Conservation (phyloP, 1,139 yeast genomes). For the Yamadazyma diospyri region DNA sequence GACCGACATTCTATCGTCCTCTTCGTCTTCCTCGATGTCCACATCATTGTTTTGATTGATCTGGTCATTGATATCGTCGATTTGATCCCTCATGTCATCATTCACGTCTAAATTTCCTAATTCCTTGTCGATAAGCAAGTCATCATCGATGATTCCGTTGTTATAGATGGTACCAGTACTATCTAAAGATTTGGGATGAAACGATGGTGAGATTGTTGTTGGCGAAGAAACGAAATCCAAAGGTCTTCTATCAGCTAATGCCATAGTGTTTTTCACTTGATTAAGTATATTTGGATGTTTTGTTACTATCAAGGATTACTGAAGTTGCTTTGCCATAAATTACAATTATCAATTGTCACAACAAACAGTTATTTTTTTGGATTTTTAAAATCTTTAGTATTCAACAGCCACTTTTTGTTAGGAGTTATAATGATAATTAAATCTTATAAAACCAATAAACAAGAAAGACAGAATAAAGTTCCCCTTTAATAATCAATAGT, state of each 20-base stretch:
- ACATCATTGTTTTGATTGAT: conserved; percentile 10
- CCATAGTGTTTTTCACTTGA: conserved; percentile 28
- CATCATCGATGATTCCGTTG: conserved; percentile 2
- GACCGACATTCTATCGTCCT: conserved; percentile 13
- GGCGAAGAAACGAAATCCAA: conserved; percentile 39
- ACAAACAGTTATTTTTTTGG: not conserved
- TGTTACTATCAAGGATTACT: not conserved
- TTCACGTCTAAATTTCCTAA: conserved; percentile 4
- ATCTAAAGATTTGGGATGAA: conserved; percentile 39
- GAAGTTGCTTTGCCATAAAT: too few relatives aligned
- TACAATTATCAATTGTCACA: not conserved
- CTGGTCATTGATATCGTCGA: conserved; percentile 7
- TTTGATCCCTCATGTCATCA: conserved; percentile 5
- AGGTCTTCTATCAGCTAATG: conserved; percentile 59
- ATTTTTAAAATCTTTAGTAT: too few relatives aligned
- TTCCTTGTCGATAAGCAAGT: conserved; percentile 1
- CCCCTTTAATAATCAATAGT: conserved; percentile 4
- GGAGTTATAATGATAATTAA: conserved; percentile 15
- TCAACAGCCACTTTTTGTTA: too few relatives aligned
- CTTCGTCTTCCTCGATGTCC: conserved; percentile 4
- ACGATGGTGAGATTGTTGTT: conserved; percentile 42
- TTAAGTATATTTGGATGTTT: conserved; percentile 6
- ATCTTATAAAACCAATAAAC: conserved; percentile 14
- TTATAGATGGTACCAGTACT: conserved; percentile 10
- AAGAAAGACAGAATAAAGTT: conserved; percentile 12